These are phyloP conservation scores for Nectriaceae sp. DNA, from an alignment of 2,329 filamentous ascomycete species.

Conservation along the genomic window DNA sequence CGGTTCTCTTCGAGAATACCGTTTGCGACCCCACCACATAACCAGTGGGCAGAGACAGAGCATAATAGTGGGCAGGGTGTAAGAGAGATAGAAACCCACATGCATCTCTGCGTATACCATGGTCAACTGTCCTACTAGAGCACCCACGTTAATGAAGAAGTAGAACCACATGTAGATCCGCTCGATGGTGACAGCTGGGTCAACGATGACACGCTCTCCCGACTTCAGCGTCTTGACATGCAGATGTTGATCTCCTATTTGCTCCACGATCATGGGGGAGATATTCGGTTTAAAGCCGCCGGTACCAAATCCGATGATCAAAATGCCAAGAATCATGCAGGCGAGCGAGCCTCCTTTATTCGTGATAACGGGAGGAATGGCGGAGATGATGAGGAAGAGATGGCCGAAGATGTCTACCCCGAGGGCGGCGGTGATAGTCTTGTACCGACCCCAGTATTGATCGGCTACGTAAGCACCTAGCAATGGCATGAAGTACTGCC, in stretches of 20 bases:
- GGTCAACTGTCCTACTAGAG: constrained; percentile 61
- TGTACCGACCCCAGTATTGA: constrained; percentile 68
- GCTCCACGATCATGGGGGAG: constrained; percentile 66
- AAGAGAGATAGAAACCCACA: constrained; percentile 74
- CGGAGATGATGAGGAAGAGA: constrained; percentile 64
- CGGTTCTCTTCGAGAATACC: constrained; percentile 60
- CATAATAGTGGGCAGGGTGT: constrained; percentile 65
- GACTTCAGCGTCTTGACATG: constrained; percentile 52
- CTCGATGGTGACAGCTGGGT: constrained; percentile 62
- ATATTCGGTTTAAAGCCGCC: constrained; percentile 79
- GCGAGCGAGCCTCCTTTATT: constrained; percentile 57
- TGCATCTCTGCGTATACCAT: constrained; percentile 76
- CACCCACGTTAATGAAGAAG: constrained; percentile 71
- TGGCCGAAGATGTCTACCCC: constrained; percentile 65
- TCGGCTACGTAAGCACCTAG: constrained; percentile 52
- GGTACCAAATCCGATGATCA: constrained; percentile 60
- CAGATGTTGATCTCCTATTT: constrained; percentile 58
- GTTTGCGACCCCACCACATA: constrained; percentile 58
- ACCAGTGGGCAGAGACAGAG: constrained; percentile 65
- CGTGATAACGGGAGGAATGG: constrained; percentile 63
- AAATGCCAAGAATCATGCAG: constrained; percentile 63
- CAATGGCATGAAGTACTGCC: constrained; percentile 62
- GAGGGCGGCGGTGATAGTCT: constrained; percentile 66
- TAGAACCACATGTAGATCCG: constrained; percentile 73
- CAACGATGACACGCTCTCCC: constrained; percentile 66